phyloP scores from a whole-genome alignment of 2,329 filamentous ascomycete genomes.

The Verticillium zaregamsianum region DNA sequence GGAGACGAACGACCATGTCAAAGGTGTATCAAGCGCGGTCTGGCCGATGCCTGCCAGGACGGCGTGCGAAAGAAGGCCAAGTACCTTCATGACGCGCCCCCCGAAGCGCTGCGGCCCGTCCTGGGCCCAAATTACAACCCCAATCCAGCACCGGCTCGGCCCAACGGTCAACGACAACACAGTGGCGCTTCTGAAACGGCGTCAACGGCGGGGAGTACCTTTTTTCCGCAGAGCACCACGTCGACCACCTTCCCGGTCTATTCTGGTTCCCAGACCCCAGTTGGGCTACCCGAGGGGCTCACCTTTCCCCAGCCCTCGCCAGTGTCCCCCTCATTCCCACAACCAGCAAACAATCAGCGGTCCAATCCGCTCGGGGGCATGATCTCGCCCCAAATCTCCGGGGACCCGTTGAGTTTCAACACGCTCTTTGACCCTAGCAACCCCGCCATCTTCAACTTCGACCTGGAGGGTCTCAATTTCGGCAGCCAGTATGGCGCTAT shows the following conservation, averaged over 20 bases:
- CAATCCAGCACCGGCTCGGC: slow-evolving; percentile 37
- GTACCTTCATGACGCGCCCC: slow-evolving; percentile 93
- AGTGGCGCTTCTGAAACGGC: slow-evolving; percentile 30
- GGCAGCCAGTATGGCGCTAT: slow-evolving; percentile 93
- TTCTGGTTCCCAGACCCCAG: slow-evolving; percentile 39
- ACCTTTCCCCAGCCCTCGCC: slow-evolving; percentile 67
- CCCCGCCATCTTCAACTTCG: slow-evolving; percentile 90
- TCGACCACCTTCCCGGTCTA: slow-evolving; percentile 48
- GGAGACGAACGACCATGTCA: slow-evolving; percentile 94
- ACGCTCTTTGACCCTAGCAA: slow-evolving; percentile 86
- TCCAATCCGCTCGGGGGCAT: slow-evolving; percentile 34
- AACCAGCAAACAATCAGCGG: slow-evolving; percentile 42
- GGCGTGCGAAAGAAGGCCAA: slow-evolving; percentile 98
- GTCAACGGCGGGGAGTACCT: slow-evolving; percentile 38
- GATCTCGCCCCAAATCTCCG: slow-evolving; percentile 45
- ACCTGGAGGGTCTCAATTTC: slow-evolving; percentile 90
- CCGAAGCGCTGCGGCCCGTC: slow-evolving; percentile 84
- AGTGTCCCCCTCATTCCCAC: slow-evolving; percentile 68
- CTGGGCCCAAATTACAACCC: slow-evolving; percentile 68
- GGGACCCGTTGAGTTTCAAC: slow-evolving; percentile 48
- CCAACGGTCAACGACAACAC: slow-evolving; percentile 35
- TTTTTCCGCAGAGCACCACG: slow-evolving; percentile 43
- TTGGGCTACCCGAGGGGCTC: slow-evolving; percentile 44
- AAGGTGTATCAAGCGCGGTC: slow-evolving; percentile 87
- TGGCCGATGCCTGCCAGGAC: slow-evolving; percentile 89